Base-by-base conservation (phyloP, 805 yeast genomes). In the Suhomyces tanzawaensis region DNA sequence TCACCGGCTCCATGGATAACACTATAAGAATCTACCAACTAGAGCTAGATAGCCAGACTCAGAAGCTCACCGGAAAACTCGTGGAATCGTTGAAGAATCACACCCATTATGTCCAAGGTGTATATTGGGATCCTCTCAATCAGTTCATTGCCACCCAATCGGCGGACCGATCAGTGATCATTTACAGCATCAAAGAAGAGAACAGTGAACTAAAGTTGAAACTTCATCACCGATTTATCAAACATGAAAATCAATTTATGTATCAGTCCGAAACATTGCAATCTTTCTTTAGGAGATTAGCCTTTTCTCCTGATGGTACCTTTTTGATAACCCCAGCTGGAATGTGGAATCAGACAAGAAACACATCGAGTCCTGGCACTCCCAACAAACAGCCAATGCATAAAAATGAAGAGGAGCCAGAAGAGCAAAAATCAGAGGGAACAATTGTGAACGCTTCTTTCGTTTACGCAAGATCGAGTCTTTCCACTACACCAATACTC, bases 1-100 rank as follows among this genome's bases (percentile, higher is more conserved):
- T 85, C n/a, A 79, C 93, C 5, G 98, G 96, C 1, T 82, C 95
- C 12, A 88, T 91, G 87, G 98, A 93, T 61, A 87, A 88, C 51
- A 71, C 79, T 6, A 76, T 89, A 8, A 69, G 95, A 32, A 71
- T 91, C 0, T 87, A 81, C 51, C 73, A 74, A 44, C 77, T 75
- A 4, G 52, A 41, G 18, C 7, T 9, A 3, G 26, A 18, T 14
- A 25, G 27, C 13, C 12, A n/a, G 4, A 12, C 25, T 8, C 25
- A 15, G 13, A 39, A 31, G 25, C 7, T 39, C 26, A 19, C 34
- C 2, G 46, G 41, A 8, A 29, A 25, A 19, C 19, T 41, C 12
- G 32, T 37, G 57, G 1, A 71, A 71, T 2, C 79, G 47, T 68
- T 82, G 42, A 77, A 77, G 4, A 87, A 85, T 41, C 98, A 93